phyloP scores from a whole-genome alignment of 2,329 filamentous ascomycete species.

The Fusarium sp. region DNA sequence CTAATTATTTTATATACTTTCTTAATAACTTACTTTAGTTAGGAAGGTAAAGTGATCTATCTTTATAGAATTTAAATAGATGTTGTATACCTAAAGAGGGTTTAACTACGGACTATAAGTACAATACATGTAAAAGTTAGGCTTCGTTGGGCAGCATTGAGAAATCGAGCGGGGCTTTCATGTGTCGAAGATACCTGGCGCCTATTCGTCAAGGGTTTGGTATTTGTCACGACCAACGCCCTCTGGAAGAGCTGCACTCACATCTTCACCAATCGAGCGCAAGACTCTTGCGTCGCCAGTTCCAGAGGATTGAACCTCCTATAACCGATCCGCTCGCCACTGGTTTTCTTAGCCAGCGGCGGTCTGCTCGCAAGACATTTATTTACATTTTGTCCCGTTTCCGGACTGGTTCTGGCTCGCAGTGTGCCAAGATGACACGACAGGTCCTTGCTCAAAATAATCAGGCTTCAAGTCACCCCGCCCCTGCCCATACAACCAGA shows the following conservation, averaged over 20 bases:
- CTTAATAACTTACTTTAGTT: fast-evolving
- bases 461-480: background rate
- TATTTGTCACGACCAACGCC: background rate
- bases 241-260: background rate
- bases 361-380: no score
- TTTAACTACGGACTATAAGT: no score
- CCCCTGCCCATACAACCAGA: background rate
- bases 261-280: background rate
- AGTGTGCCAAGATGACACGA: background rate
- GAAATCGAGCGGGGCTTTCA: background rate
- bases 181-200: background rate
- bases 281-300: no score
- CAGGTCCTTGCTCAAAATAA: background rate
- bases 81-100: no score
- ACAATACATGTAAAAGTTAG: background rate
- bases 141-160: background rate
- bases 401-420: no score
- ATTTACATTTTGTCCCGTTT: no score
- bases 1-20: no score
- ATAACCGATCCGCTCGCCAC: no score
- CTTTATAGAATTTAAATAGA: no score
- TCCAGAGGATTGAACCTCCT: no score
- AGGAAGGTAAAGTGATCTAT: fast-evolving
- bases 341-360: no score
- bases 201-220: background rate